Percentiles rank a stretch among this genome's conserved stretches.
Conservation (phyloP, 2,329 filamentous ascomycete genomes). For the Fusarium sp. region DNA sequence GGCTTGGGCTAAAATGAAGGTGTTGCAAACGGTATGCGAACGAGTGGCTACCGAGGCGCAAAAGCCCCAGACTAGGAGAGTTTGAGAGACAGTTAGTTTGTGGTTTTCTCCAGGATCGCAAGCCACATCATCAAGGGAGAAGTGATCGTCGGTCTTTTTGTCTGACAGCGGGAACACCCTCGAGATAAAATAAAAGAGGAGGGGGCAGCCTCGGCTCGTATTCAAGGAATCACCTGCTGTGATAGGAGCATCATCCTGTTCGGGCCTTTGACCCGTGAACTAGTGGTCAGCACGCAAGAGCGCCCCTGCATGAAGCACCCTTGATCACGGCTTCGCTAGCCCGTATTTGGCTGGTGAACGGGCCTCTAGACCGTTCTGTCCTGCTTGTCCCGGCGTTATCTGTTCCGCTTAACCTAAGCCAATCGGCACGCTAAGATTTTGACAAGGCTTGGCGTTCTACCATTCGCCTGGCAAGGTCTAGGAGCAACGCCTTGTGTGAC, state of each 20-base stretch:
- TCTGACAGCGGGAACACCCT: conserved; percentile 5
- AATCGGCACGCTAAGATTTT: conserved; percentile 8
- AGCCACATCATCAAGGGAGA: conserved; percentile 5
- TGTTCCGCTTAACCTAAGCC: conserved; percentile 5
- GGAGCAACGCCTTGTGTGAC: background rate
- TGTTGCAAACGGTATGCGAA: background rate
- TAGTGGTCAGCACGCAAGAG: conserved; percentile 5
- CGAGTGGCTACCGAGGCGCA: conserved; percentile 3
- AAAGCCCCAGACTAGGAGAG: background rate
- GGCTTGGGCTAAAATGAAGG: background rate
- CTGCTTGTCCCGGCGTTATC: background rate
- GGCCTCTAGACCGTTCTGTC: background rate
- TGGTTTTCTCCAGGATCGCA: background rate
- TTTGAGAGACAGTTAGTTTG: background rate
- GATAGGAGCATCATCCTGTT: conserved; percentile 3
- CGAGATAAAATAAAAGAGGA: conserved; percentile 6
- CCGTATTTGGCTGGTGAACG: background rate
- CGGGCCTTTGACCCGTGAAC: conserved; percentile 2
- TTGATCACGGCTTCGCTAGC: background rate
- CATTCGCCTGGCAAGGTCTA: background rate
- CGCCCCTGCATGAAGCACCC: conserved; percentile 1
- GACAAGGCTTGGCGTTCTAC: background rate
- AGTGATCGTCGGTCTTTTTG: conserved; percentile 7
- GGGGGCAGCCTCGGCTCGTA: background rate
- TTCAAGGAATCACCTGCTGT: background rate